phyloP scores from a whole-genome alignment of 495 filamentous ascomycete genomes.

The Staphylotrichum tortipilum region DNA sequence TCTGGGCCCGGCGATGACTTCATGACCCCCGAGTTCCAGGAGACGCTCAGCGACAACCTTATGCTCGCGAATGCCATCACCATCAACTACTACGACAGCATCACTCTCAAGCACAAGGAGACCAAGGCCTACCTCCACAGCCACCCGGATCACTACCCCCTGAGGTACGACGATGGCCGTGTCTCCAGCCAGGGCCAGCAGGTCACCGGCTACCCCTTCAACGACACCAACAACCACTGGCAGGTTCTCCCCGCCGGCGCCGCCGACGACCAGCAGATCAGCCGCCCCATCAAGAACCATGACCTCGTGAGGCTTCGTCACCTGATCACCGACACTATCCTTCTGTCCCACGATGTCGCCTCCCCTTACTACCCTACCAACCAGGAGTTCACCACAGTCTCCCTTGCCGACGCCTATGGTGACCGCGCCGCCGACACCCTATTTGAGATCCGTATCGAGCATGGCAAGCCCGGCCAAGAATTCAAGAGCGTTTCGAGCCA shows the following conservation, averaged over 20 bases:
- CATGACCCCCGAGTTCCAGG: constrained; percentile 97
- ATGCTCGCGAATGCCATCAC: constrained; percentile 78
- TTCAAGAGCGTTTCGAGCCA: constrained; percentile 84
- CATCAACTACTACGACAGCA: constrained; percentile 83
- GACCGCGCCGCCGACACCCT: constrained; percentile 80
- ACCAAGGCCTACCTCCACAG: constrained; percentile 95
- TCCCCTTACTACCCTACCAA: constrained; percentile 96
- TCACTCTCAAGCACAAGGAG: constrained; percentile 89
- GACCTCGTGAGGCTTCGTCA: constrained; percentile 86
- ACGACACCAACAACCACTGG: constrained; percentile 99
- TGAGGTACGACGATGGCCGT: constrained; percentile 94
- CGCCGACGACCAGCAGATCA: constrained; percentile 44
- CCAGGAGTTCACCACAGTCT: constrained; percentile 90
- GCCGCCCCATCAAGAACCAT: constrained; percentile 67
- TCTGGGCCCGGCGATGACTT: constrained; percentile 97
- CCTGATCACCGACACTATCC: constrained; percentile 73
- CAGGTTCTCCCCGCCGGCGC: constrained; percentile 65
- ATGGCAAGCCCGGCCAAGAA: constrained; percentile 70
- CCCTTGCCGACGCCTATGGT: constrained; percentile 62
- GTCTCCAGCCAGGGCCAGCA: constrained; percentile 97
- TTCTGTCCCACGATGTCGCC: constrained; percentile 96
- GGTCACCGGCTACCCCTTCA: constrained; percentile 95
- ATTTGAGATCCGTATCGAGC: constrained; percentile 87
- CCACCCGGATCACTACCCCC: constrained; percentile 78
- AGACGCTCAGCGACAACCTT: constrained; percentile 87